Evolutionary conservation across 441 rosid species (phyloP).

Genomic region (Euphorbia schlechtendalii): DNA sequence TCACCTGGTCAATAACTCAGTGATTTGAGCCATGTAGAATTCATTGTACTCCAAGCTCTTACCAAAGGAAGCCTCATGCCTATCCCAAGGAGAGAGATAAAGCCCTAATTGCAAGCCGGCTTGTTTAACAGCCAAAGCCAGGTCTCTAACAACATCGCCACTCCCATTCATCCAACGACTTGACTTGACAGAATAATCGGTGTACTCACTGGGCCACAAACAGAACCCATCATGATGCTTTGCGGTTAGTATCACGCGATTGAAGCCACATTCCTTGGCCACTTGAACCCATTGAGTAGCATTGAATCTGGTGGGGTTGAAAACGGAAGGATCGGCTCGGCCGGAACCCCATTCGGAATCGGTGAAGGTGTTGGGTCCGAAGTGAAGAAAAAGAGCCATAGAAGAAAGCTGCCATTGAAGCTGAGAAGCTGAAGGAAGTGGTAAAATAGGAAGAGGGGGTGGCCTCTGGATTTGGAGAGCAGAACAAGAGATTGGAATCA

Average conservation of each 20-base stretch:
- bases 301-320: slow-evolving; percentile 55
- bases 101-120: slow-evolving; percentile 61
- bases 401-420: slow-evolving; percentile 75
- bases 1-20: slow-evolving; percentile 74
- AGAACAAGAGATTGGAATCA: slow-evolving; percentile 22
- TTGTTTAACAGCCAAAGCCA: slow-evolving; percentile 55
- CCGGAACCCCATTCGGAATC: slow-evolving; percentile 93
- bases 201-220: slow-evolving; percentile 76
- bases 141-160: slow-evolving; percentile 69
- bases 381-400: slow-evolving; percentile 75
- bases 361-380: slow-evolving; percentile 82
- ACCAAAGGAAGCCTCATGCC: slow-evolving; percentile 67
- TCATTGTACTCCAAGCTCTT: slow-evolving; percentile 77
- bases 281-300: slow-evolving; percentile 75
- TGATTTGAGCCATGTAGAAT: slow-evolving; percentile 74
- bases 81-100: slow-evolving; percentile 94
- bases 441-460: slow-evolving; percentile 73
- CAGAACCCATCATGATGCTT: slow-evolving; percentile 98
- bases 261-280: slow-evolving; percentile 65
- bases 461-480: slow-evolving; percentile 35
- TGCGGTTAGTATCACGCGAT: slow-evolving; percentile 68
- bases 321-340: slow-evolving; percentile 54
- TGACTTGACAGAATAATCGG: slow-evolving; percentile 63
- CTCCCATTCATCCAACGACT: slow-evolving; percentile 58
- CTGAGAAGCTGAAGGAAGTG: slow-evolving; percentile 68